Base-by-base conservation (phyloP, 2,329 filamentous ascomycete species). In the Plectosphaerella cucumerina region DNA sequence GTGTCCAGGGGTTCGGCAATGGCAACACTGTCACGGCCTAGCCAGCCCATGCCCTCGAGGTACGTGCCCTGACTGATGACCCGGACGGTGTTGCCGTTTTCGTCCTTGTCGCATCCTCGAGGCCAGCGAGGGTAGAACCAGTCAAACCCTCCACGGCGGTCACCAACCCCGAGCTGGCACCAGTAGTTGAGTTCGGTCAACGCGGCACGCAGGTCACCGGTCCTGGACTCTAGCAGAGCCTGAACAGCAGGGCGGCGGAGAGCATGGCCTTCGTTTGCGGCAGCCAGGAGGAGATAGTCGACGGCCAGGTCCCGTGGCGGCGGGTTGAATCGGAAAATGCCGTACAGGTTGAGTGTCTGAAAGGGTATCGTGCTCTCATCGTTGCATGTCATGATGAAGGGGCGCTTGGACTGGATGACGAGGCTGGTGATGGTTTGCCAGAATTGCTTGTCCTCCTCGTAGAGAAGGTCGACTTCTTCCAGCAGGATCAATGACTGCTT, bases 111-210 rank as follows among this genome's bases (percentile, higher is more conserved):
- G 21, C 76, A 76, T 0, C 88, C 88, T 43, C 78, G 80, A 9
- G 89, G 88, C 84, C 86, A 93, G 51, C 86, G 80, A 45, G 86
- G 82, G 59, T 87, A 85, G 60, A 96, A 89, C 93, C 95, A 99
- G 60, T 93, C 89, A 43, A 96, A 80, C 0, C 94, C 93, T 18
- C 89, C 88, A 59, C 88, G 88, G n/a, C 83, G 77, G 64, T 96
- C 94, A 5, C 94, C 95, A 10, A 99, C 84, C 0, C 87, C 90
- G 69, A 97, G 91, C 65, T 99, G 94, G 65, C 95, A 99, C 93
- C 93, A 99, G 64, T 95, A 94, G 64, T 96, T 86, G 23, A 99
- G 78, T 54, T 97, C 91, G 50, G 80, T 85, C 46, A 99, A 82
- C 2, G 87, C 85, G 20, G 86, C 90, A 50, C 94, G 85, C 12